Conservation (phyloP, 768 basidiomycete species). For the Tricholoma saponaceum region DNA sequence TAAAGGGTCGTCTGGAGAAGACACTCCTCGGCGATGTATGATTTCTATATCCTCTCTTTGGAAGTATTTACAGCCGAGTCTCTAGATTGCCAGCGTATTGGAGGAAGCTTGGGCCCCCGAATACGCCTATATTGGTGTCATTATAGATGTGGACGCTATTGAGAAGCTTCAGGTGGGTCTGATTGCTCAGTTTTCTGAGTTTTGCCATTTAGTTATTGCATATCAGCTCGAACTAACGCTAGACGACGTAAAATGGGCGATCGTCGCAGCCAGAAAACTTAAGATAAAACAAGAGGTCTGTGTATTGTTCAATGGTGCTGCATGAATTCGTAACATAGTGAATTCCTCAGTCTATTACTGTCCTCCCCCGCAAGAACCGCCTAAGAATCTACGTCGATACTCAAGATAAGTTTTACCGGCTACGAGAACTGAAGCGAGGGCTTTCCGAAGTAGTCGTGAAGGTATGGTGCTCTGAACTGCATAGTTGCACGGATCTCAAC, state of each 20-base stretch:
- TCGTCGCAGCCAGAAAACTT: slow-evolving; percentile 81
- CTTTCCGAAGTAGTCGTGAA: slow-evolving; percentile 89
- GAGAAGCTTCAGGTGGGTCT: slow-evolving; percentile 74
- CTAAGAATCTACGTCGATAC: slow-evolving; percentile 79
- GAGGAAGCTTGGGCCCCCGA: slow-evolving; percentile 96
- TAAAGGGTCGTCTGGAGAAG: slow-evolving; percentile 94
- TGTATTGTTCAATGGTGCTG: not conserved
- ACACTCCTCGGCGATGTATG: slow-evolving; percentile 90
- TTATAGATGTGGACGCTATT: slow-evolving; percentile 85
- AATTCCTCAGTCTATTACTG: slow-evolving; percentile 58
- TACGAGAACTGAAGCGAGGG: slow-evolving; percentile 83
- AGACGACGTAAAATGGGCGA: slow-evolving; percentile 91
- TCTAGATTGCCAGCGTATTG: slow-evolving; percentile 82
- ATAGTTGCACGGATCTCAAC: not conserved
- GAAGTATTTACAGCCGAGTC: not conserved
- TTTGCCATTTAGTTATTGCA: not conserved
- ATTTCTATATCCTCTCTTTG: not conserved
- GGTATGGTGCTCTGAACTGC: slow-evolving; percentile 32
- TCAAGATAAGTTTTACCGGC: slow-evolving; percentile 72
- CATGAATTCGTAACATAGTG: not conserved
- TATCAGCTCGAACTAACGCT: slow-evolving; percentile 84
- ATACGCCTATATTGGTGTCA: slow-evolving; percentile 90
- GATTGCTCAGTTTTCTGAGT: not conserved
- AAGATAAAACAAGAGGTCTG: slow-evolving; percentile 86
- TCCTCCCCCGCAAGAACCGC: slow-evolving; percentile 70